Evolutionary conservation across 1,139 yeast species (phyloP).

Genomic region (Groenewaldozyma sp.): DNA sequence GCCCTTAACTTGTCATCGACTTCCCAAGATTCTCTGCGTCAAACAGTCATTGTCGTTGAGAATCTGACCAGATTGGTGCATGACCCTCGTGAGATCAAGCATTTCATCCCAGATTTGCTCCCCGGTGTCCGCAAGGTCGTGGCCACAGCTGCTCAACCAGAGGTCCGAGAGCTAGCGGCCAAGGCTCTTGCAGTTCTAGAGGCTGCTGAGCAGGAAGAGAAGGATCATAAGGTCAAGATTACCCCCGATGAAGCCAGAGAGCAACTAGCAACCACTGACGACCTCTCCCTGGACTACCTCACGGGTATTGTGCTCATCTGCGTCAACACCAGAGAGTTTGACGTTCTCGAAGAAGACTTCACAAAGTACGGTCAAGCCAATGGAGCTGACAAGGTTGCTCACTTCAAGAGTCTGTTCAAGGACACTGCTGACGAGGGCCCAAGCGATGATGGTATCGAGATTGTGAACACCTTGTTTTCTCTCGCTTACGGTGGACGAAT

Average conservation of each 20-base stretch:
- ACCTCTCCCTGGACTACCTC: conserved; percentile 41
- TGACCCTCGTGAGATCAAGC: conserved; percentile 84
- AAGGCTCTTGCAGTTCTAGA: conserved; percentile 76
- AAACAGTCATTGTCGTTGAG: conserved; percentile 92
- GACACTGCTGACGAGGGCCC: conserved; percentile 50
- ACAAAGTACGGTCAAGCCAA: conserved; percentile 31
- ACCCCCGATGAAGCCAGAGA: conserved; percentile 44
- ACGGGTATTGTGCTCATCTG: conserved; percentile 52
- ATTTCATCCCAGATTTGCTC: conserved; percentile 71
- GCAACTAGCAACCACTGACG: conserved; percentile 33
- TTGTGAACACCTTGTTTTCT: conserved; percentile 91
- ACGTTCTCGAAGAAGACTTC: conserved; percentile 49
- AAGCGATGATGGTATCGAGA: conserved; percentile 68
- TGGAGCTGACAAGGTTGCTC: conserved; percentile 40
- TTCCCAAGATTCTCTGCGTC: conserved; percentile 92
- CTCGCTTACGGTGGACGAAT: conserved; percentile 96
- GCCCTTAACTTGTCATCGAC: conserved; percentile 84
- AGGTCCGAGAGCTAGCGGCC: conserved; percentile 85
- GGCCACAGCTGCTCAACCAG: conserved; percentile 88
- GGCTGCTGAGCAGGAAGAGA: conserved; percentile 66
- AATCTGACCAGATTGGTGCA: conserved; percentile 92
- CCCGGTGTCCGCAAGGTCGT: conserved; percentile 90
- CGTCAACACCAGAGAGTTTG: conserved; percentile 90
- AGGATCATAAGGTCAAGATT: conserved; percentile 70
- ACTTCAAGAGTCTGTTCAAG: conserved; percentile 56